Evolutionary conservation across 2,329 filamentous ascomycete genomes (phyloP).

Genomic region (Colletotrichum navitas): DNA sequence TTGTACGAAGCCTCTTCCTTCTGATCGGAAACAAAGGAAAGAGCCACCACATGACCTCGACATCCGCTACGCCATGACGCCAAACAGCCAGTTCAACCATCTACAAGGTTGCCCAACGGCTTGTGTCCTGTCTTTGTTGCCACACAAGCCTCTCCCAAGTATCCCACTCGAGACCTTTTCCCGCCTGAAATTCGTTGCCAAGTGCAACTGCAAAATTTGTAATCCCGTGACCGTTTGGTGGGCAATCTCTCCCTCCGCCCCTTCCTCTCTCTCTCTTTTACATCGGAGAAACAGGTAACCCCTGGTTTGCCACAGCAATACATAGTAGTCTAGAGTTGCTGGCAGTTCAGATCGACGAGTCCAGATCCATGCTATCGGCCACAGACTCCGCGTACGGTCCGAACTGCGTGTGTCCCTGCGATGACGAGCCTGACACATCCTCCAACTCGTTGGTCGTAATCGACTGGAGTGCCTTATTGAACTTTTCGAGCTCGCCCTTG

Average conservation of each 20-base stretch:
- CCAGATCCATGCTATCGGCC: constrained; percentile 32
- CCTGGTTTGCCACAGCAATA: background rate
- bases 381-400: constrained; percentile 28
- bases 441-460: constrained; percentile 62
- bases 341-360: constrained; percentile 8
- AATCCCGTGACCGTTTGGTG: background rate
- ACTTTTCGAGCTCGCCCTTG: constrained; percentile 60
- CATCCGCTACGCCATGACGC: constrained; percentile 23
- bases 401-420: constrained; percentile 18
- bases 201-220: too few species aligned
- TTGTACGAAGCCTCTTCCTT: constrained; percentile 4
- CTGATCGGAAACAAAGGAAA: background rate
- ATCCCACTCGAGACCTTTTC: background rate
- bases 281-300: background rate
- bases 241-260: background rate
- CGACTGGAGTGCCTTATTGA: constrained; percentile 59
- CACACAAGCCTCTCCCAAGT: background rate
- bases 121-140: background rate
- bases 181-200: background rate
- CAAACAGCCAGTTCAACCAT: background rate
- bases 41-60: background rate
- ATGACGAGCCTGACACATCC: constrained; percentile 40
- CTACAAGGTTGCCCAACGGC: constrained; percentile 1
- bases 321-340: background rate
- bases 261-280: background rate